These are phyloP conservation scores for Saccharomycopsis selenospora DNA, from an alignment of 805 yeast genomes.

Conservation along the genomic window DNA sequence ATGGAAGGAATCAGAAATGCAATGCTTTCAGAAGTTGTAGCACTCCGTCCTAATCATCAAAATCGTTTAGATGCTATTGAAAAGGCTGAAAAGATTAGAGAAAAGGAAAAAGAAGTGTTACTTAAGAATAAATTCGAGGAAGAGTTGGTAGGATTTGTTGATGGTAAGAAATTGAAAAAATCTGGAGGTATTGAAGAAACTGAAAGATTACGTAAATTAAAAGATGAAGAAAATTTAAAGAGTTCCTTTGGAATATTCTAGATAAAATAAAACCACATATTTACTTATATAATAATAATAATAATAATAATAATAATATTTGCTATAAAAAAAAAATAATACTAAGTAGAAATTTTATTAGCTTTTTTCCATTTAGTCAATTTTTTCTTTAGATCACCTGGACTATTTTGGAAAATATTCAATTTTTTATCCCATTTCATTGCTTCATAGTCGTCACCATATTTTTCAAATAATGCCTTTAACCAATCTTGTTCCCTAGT, in stretches of 20 bases:
- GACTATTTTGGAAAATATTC: conserved; percentile 74
- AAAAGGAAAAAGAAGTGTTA: conserved; percentile 55
- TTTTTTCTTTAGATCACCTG: conserved; percentile 75
- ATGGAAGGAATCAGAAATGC: conserved; percentile 63
- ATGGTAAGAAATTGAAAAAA: conserved; percentile 62
- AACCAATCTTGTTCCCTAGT: conserved; percentile 76
- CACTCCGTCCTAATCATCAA: conserved; percentile 78
- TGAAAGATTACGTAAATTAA: conserved; percentile 57
- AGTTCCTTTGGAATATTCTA: conserved; percentile 34
- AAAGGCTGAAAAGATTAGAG: conserved; percentile 69
- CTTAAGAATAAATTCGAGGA: conserved; percentile 65
- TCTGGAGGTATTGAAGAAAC: conserved; percentile 88
- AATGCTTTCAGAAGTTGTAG: conserved; percentile 68
- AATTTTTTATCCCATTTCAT: conserved; percentile 91
- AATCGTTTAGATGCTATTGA: conserved; percentile 81
- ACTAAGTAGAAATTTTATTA: conserved; percentile 29
- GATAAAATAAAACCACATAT: no score
- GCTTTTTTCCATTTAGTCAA: conserved; percentile 60
- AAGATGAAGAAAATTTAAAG: conserved; percentile 67
- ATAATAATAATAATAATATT: no score
- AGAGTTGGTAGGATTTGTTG: conserved; percentile 81
- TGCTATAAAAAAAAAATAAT: no score
- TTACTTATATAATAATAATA: no score
- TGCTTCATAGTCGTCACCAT: conserved; percentile 81
- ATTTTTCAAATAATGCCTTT: conserved; percentile 52